Evolutionary conservation across 108 stramenopile species (phyloP).

Genomic region (Nannochloropsis oceanica): DNA sequence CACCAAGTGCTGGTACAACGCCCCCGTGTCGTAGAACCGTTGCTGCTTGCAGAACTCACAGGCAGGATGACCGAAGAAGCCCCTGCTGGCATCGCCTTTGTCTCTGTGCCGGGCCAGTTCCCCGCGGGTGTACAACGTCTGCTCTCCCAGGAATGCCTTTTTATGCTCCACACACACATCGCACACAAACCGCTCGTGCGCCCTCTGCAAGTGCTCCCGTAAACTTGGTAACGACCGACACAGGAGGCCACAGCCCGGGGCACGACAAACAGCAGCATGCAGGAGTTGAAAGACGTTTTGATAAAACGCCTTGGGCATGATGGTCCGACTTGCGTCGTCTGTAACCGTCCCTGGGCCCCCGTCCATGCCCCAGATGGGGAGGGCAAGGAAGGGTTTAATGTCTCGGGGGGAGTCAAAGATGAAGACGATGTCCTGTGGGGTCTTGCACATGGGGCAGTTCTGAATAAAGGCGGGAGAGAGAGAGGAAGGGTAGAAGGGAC

Average conservation of each 20-base stretch:
- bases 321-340: conserved; percentile 21
- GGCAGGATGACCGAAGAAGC: conserved; percentile 35
- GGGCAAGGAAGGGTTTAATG: conserved; percentile 14
- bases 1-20: conserved; percentile 28
- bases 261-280: conserved; percentile 2
- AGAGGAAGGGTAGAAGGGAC: neutral
- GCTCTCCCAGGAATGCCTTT: conserved; percentile 27
- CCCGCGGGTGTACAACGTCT: neutral
- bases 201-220: neutral
- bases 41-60: conserved; percentile 38
- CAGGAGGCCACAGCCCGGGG: neutral
- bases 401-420: neutral
- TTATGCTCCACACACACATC: conserved; percentile 25
- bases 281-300: conserved; percentile 1
- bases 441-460: neutral
- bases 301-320: conserved; percentile 15
- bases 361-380: conserved; percentile 18
- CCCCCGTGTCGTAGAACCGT: conserved; percentile 28
- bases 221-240: neutral
- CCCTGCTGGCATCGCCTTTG: conserved; percentile 9
- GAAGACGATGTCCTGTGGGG: neutral
- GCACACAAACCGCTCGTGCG: conserved; percentile 18
- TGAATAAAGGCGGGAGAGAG: neutral
- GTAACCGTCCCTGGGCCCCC: conserved; percentile 22
- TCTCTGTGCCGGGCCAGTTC: conserved; percentile 20